These are phyloP conservation scores for Massariosphaeria phaeospora DNA, from an alignment of 495 filamentous ascomycete genomes.

Conservation along the genomic window DNA sequence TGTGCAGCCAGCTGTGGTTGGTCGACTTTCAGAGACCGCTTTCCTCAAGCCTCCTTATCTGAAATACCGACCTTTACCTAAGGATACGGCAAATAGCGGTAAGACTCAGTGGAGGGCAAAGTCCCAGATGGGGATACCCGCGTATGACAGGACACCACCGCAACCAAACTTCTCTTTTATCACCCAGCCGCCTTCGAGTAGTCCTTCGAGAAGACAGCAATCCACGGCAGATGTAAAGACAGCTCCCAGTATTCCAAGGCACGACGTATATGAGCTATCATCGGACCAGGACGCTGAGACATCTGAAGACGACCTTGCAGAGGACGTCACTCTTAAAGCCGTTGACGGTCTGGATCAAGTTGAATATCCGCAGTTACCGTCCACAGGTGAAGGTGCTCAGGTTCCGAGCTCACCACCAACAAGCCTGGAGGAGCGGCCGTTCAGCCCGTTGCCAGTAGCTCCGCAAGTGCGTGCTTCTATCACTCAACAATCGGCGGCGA, in stretches of 20 bases:
- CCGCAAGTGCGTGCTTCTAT: not conserved
- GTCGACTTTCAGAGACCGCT: too few species aligned
- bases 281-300: not conserved
- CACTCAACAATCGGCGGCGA: constrained; percentile 15
- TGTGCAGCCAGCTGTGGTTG: too few species aligned
- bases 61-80: too few species aligned
- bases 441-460: not conserved
- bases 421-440: not conserved
- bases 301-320: not conserved
- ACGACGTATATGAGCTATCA: not conserved
- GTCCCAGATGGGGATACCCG: too few species aligned
- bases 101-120: too few species aligned
- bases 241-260: not conserved
- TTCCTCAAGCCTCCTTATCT: too few species aligned
- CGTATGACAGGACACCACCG: too few species aligned
- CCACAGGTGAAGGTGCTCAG: not conserved
- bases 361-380: not conserved
- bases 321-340: not conserved
- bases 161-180: not conserved
- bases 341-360: not conserved
- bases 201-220: too few species aligned
- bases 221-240: too few species aligned
- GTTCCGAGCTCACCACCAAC: constrained; percentile 5
- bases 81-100: too few species aligned
- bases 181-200: too few species aligned